A percentile compares a stretch with the other conserved stretches of the same genome.
phyloP scores from a whole-genome alignment of 306 rosid species.

The Cyclanthera cordifolia region DNA sequence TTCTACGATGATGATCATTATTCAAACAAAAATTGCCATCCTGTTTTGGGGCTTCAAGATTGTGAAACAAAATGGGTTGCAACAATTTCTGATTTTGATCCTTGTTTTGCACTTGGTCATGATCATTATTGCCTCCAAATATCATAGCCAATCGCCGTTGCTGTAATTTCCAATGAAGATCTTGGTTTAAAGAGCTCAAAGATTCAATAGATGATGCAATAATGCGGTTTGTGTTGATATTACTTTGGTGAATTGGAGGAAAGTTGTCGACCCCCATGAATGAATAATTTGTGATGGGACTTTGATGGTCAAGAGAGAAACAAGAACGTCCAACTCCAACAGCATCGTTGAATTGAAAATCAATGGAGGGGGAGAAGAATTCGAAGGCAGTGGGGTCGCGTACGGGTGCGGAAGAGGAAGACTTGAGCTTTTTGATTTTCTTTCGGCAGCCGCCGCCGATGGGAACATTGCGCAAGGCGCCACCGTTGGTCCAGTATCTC shows the following conservation, averaged over 20 bases:
- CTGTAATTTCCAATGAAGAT: constrained; percentile 90
- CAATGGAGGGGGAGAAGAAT: constrained; percentile 61
- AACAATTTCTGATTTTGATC: constrained; percentile 31
- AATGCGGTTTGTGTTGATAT: constrained; percentile 15
- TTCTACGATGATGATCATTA: not conserved
- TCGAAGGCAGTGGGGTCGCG: constrained; percentile 10
- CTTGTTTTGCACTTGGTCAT: constrained; percentile 21
- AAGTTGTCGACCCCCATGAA: not conserved
- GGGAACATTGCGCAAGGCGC: constrained; percentile 82
- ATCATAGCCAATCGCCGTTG: constrained; percentile 71
- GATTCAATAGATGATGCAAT: constrained; percentile 77
- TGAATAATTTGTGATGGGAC: not conserved
- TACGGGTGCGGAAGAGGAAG: constrained; percentile 15
- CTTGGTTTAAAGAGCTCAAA: constrained; percentile 79
- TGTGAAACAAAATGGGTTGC: constrained; percentile 51
- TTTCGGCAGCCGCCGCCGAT: constrained; percentile 91
- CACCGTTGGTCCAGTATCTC: constrained; percentile 94
- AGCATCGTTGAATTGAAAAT: constrained; percentile 21
- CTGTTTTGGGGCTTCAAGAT: constrained; percentile 30
- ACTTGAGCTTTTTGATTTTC: constrained; percentile 63
- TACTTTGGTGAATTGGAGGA: not conserved
- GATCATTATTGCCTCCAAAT: constrained; percentile 42
- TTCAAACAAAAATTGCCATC: constrained; percentile 13
- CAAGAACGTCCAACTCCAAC: not conserved
- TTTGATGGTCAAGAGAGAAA: not conserved